A percentile compares a stretch with the other conserved stretches of the same genome.
Evolutionary conservation across 768 basidiomycete species (phyloP).

Genomic region (Rhizopogon roseolus): DNA sequence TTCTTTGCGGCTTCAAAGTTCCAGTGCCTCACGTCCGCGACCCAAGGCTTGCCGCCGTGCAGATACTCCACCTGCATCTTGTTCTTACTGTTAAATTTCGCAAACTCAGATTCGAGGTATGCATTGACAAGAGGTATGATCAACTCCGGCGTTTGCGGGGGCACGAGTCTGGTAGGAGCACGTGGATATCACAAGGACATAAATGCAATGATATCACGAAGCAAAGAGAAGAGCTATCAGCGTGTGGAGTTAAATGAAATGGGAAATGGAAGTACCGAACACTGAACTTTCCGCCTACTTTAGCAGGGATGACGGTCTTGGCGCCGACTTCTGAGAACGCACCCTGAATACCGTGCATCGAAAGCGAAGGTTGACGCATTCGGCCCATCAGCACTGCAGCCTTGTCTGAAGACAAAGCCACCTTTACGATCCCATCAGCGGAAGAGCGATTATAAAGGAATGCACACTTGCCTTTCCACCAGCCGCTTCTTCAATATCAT

Average conservation of each 20-base stretch:
- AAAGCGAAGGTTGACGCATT: slow-evolving; percentile 87
- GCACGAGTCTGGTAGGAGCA: slow-evolving; percentile 53
- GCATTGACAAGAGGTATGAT: slow-evolving; percentile 66
- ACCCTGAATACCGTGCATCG: slow-evolving; percentile 93
- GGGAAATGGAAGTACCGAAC: slow-evolving; percentile 57
- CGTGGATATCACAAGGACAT: background rate
- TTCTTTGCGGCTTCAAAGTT: slow-evolving; percentile 85
- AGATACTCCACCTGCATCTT: slow-evolving; percentile 63
- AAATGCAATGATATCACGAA: background rate
- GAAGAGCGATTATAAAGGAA: background rate
- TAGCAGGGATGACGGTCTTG: slow-evolving; percentile 94
- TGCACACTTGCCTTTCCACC: slow-evolving; percentile 44
- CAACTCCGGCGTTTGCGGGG: slow-evolving; percentile 77
- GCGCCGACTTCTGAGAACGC: slow-evolving; percentile 81
- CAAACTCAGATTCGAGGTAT: slow-evolving; percentile 77
- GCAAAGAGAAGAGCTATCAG: background rate
- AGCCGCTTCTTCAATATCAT: slow-evolving; percentile 71
- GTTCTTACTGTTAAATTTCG: slow-evolving; percentile 83
- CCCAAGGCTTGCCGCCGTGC: slow-evolving; percentile 89
- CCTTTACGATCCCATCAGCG: slow-evolving; percentile 18
- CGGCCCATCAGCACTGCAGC: slow-evolving; percentile 83
- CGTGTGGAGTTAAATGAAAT: background rate
- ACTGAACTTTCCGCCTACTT: slow-evolving; percentile 88
- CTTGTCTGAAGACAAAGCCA: slow-evolving; percentile 76
- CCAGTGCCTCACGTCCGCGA: slow-evolving; percentile 83